Base-by-base conservation (phyloP, 2,329 filamentous ascomycete genomes). In the Sporothrix phasma region DNA sequence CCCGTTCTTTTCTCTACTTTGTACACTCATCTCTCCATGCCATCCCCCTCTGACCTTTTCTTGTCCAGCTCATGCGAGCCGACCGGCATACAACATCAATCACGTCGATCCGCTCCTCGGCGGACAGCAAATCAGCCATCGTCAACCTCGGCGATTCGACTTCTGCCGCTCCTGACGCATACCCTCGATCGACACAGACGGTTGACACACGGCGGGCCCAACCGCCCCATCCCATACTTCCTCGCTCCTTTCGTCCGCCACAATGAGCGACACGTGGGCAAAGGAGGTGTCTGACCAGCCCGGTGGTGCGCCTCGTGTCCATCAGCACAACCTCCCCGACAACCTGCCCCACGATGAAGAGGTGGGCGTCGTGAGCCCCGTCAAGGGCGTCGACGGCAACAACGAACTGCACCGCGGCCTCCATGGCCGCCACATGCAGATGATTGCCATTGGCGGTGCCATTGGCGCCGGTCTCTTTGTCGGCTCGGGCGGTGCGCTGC, bases 381-480 rank as follows among this genome's bases (percentile, higher is more conserved):
- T 72, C 69, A 72, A 74, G 26, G 37, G 13, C 54, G 24, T 24
- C 45, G n/a, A 46, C 1, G 53, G 13, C 3, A 24, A 17, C 34
- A 66, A 68, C 64, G 67, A 69, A n/a, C 72, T 78, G 61, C 69
- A 73, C 61, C 73, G 74, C 37, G 73, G 75, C 56, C 69, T 78
- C 24, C 72, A 71, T 66, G 68, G 71, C 63, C 73, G 77, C 19
- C 77, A 78, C 67, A 76, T 78, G 75, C 77, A 79, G 66, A 79
- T 79, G 77, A 78, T 79, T 68, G 77, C 77, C 65, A 76, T 79
- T 58, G 76, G 76, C 62, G 77, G 77, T 70, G 74, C 77, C 15
- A 78, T 79, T 56, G 77, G 77, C 65, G 77, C 77, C 67, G 88
- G 88, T 77, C 79, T 90, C 10, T 90, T 90, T 72, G 85, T 91